Conservation (phyloP, 345 rosid genomes). For the Melaleuca alternifolia region DNA sequence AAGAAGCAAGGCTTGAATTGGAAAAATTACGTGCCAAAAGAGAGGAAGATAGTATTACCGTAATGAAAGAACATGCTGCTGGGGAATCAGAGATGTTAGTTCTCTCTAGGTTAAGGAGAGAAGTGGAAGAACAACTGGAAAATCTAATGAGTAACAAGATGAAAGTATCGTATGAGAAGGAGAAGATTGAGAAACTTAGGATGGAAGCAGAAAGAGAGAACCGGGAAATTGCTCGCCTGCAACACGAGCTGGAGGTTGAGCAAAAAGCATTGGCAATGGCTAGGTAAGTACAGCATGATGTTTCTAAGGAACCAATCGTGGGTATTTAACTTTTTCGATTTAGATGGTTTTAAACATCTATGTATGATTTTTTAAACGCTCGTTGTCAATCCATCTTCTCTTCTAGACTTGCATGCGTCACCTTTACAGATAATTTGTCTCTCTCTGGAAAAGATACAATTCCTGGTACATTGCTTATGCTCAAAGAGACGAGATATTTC, state of each 20-base stretch:
- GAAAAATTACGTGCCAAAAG: slow-evolving; percentile 56
- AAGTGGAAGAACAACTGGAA: slow-evolving; percentile 71
- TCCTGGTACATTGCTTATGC: background rate
- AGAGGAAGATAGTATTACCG: slow-evolving; percentile 51
- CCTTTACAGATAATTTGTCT: background rate
- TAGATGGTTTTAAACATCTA: too few species aligned
- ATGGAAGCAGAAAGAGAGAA: too few species aligned
- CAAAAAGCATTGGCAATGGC: too few species aligned
- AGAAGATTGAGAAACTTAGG: too few species aligned
- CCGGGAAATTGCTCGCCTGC: too few species aligned
- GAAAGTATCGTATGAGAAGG: too few species aligned
- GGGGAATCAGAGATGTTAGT: slow-evolving; percentile 79
- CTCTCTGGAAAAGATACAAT: background rate
- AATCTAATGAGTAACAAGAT: too few species aligned
- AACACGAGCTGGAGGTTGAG: too few species aligned
- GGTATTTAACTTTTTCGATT: too few species aligned
- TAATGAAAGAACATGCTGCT: slow-evolving; percentile 57
- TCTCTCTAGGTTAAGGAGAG: slow-evolving; percentile 52
- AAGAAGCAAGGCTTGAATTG: slow-evolving; percentile 61
- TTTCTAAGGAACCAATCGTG: too few species aligned
- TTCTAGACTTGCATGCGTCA: background rate
- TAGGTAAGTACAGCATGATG: too few species aligned
- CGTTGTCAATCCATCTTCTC: background rate
- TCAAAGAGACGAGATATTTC: background rate
- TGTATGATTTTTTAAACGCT: background rate